These are phyloP conservation scores for Pseudogymnoascus sp. DNA, from an alignment of 2,329 filamentous ascomycete species.

Conservation along the genomic window DNA sequence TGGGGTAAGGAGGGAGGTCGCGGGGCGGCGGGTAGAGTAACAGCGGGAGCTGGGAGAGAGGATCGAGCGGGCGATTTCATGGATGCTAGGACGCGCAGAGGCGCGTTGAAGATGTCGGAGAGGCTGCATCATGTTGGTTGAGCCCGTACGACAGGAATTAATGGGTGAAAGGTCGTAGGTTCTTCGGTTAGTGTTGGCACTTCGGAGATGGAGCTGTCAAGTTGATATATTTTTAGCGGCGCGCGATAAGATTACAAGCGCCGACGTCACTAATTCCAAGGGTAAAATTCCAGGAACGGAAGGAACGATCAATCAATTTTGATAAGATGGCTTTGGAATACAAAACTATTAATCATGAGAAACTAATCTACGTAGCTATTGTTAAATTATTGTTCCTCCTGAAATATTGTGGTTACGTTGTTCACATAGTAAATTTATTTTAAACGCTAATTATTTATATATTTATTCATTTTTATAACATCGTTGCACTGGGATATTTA, in stretches of 20 bases:
- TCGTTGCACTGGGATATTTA: background rate
- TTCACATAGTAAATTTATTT: background rate
- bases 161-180: background rate
- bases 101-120: background rate
- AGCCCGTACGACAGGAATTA: background rate
- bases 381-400: too few species aligned
- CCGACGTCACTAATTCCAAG: slow-evolving; percentile 6
- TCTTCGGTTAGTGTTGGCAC: background rate
- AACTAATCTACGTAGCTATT: background rate
- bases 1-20: background rate
- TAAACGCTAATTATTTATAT: background rate
- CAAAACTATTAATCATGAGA: background rate
- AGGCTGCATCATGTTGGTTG: background rate
- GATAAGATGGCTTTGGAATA: background rate
- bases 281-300: background rate
- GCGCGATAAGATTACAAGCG: background rate
- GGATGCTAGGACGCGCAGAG: background rate
- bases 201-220: background rate
- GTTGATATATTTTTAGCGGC: slow-evolving; percentile 2
- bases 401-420: too few species aligned
- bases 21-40: background rate
- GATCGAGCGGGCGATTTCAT: slow-evolving; percentile 4
- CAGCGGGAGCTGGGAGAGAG: background rate
- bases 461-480: background rate
- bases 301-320: background rate